Evolutionary conservation across 768 basidiomycete species (phyloP), one percentile per base, ranked within the genome.

Genomic region (Daedaleopsis sinensis): DNA sequence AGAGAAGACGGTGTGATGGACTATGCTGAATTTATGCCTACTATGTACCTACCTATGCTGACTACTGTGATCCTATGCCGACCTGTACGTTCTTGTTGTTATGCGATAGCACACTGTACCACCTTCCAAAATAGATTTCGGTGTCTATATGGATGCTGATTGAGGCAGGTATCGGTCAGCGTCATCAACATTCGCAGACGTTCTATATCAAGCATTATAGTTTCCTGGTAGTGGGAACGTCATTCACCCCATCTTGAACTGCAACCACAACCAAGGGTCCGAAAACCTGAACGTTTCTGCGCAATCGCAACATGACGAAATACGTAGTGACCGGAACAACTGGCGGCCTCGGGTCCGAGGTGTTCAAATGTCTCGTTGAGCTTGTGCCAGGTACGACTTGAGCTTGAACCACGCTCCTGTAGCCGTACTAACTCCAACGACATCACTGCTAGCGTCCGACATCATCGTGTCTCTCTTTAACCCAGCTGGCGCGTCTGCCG

Each of bases 301-400:
- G 18, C 18, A 3, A 42, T 42, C 18, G 18, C 27, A 35, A 43
- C 10, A 69, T 71, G 70, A 62, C 57, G 21, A 74, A 68, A 58
- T 74, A 75, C 68, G 71, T 76, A 15, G 59, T 78, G 27, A 77
- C 76, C 8, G 77, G 77, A 13, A 66, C 74, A 11, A 77, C 76
- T 4, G 77, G 77, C 46, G 68, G 71, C 35, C 73, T 78, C 21
- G 77, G 77, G 37, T 72, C 72, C 13, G 71, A 68, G 19, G 72
- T 78, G 35, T 64, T 78, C 59, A 69, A 71, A 53, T 64, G 75
- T 59, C 63, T 74, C 37, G 60, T 73, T 44, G 56, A 65, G 23
- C 70, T 72, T 56, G 68, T 75, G 9, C 71, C 71, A 13, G 50
- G 70, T 68, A 51, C 11, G 48, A 38, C 53, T 46, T 27, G 19